Conservation (phyloP, 257 asterid genomes). For the Datura wrightii region DNA sequence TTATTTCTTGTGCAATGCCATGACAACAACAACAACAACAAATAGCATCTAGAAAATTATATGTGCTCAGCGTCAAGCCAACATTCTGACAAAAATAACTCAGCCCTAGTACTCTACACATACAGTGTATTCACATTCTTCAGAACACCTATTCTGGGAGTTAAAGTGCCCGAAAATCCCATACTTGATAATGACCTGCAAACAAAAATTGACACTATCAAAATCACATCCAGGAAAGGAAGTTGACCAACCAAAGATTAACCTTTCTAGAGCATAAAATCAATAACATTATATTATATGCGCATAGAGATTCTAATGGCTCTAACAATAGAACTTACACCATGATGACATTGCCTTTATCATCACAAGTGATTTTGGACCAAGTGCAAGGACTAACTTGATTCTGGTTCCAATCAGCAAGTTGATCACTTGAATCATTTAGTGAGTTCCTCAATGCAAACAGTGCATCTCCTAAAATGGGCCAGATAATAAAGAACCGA, state of each 20-base stretch:
- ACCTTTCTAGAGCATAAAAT: neutral
- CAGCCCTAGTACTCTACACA: slow-evolving; percentile 37
- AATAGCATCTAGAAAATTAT: neutral
- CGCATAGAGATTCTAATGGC: neutral
- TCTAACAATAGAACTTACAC: slow-evolving; percentile 60
- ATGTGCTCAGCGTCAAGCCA: slow-evolving; percentile 17
- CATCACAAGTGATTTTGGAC: slow-evolving; percentile 81
- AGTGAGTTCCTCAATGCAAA: slow-evolving; percentile 63
- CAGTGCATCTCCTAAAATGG: slow-evolving; percentile 78
- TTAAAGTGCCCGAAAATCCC: slow-evolving; percentile 86
- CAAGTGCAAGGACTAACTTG: slow-evolving; percentile 94
- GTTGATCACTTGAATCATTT: slow-evolving; percentile 70
- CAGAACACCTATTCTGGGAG: slow-evolving; percentile 73
- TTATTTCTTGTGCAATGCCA: neutral
- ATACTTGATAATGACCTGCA: slow-evolving; percentile 88
- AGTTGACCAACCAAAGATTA: slow-evolving; percentile 19
- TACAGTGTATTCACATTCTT: slow-evolving; percentile 77
- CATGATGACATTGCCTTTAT: slow-evolving; percentile 54
- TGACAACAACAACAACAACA: neutral
- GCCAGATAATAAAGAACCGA: slow-evolving; percentile 9
- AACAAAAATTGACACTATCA: slow-evolving; percentile 31
- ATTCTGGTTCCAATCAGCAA: slow-evolving; percentile 72
- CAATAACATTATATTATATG: neutral
- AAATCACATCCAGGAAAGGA: neutral
- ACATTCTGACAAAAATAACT: slow-evolving; percentile 27